These are phyloP conservation scores for Aspergillus avenaceus DNA, from an alignment of 495 filamentous ascomycete genomes.

Conservation along the genomic window DNA sequence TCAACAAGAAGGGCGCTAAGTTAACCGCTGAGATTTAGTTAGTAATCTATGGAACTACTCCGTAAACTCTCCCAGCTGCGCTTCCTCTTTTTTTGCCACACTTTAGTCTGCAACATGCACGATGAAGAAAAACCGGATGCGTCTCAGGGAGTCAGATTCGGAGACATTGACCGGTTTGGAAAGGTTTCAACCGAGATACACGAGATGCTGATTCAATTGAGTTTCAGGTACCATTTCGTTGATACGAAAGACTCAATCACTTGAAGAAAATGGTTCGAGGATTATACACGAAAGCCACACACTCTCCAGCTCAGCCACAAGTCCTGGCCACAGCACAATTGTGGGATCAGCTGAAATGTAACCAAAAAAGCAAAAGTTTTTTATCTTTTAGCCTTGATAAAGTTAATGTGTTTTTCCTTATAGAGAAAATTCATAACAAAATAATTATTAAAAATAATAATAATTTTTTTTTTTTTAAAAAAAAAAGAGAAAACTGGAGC, in stretches of 20 bases:
- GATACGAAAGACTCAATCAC: no score
- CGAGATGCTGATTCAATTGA: not conserved
- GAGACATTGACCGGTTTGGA: not conserved
- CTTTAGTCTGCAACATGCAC: not conserved
- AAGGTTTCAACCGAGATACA: not conserved
- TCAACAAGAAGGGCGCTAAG: not conserved
- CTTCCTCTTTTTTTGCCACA: not conserved
- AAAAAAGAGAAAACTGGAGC: no score
- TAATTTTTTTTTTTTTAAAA: no score
- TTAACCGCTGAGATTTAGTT: not conserved
- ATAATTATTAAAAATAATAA: not conserved
- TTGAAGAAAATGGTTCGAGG: no score
- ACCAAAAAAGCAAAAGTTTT: no score
- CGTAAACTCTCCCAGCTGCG: no score
- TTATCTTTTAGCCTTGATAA: no score
- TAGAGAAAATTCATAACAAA: no score
- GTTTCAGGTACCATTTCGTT: not conserved
- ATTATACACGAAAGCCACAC: slow-evolving; percentile 6
- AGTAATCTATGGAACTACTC: no score
- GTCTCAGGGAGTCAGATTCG: not conserved
- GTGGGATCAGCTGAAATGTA: not conserved
- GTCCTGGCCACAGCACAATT: not conserved
- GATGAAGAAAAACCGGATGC: no score
- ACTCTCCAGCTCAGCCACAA: slow-evolving; percentile 8
- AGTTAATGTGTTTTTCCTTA: no score